phyloP scores from a whole-genome alignment of 1,284 basidiomycete genomes.

The Chalciporus sp. region DNA sequence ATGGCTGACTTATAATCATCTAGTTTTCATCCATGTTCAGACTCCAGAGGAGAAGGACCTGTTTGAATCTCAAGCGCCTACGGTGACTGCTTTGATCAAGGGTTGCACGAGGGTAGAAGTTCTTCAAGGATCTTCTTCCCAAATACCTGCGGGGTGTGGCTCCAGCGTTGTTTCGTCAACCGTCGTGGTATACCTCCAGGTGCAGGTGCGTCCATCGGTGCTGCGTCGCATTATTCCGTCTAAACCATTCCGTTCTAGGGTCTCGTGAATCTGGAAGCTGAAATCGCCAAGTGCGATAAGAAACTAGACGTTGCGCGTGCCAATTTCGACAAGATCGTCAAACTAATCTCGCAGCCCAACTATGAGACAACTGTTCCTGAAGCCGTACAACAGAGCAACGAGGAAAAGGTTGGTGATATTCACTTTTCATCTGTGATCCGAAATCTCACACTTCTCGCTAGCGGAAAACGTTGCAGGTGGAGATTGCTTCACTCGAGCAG shows the following conservation, averaged over 20 bases:
- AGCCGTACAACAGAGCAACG: slow-evolving; percentile 73
- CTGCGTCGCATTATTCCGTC: neutral
- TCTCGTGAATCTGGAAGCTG: slow-evolving; percentile 80
- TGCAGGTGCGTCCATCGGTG: slow-evolving; percentile 58
- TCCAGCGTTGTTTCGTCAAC: slow-evolving; percentile 79
- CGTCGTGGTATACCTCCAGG: slow-evolving; percentile 80
- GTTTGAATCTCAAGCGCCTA: slow-evolving; percentile 72
- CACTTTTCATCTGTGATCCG: neutral
- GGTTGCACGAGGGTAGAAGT: slow-evolving; percentile 79
- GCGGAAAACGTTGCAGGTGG: slow-evolving; percentile 65
- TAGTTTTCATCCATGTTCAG: slow-evolving; percentile 83
- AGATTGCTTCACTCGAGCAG: slow-evolving; percentile 59
- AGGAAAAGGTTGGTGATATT: slow-evolving; percentile 68
- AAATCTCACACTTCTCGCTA: slow-evolving; percentile 28
- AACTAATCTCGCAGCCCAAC: slow-evolving; percentile 72
- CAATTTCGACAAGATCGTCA: slow-evolving; percentile 76
- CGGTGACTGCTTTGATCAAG: slow-evolving; percentile 86
- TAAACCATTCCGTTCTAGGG: slow-evolving; percentile 51
- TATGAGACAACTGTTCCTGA: slow-evolving; percentile 81
- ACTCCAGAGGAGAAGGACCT: slow-evolving; percentile 64
- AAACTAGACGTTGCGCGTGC: slow-evolving; percentile 74
- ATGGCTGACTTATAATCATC: slow-evolving; percentile 6
- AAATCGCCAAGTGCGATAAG: slow-evolving; percentile 87
- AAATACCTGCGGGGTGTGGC: slow-evolving; percentile 89
- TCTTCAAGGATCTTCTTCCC: slow-evolving; percentile 52